Evolutionary conservation across 768 basidiomycete genomes (phyloP), one percentile per base, ranked within the genome.

Genomic region (Leccinum disarticulatum): DNA sequence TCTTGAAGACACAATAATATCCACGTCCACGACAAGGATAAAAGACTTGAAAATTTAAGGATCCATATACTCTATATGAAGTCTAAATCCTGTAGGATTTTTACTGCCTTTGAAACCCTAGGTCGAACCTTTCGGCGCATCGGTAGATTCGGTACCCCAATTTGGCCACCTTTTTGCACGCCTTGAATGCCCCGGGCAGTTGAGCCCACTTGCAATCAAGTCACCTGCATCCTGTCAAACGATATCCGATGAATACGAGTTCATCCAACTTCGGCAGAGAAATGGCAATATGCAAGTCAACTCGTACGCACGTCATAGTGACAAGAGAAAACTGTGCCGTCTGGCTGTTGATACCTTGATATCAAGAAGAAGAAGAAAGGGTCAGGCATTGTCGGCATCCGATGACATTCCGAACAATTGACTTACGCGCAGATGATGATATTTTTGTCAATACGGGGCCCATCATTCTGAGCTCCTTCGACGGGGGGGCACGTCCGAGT

Each of bases 351-450:
- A 19, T 60, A 60, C 9, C 56, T 60, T 33, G 38, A 8, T 33
- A 31, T 46, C 15, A 9, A 30, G 0, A 31, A 11, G 31, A 36
- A 38, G 17, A 13, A 35, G 17, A 6, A 46, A 10, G n/a, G 36
- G 57, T 51, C 19, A 54, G 59, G 13, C 25, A 49, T 35, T 7
- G 36, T 27, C 15, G 1, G 15, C 47, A 13, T 31, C 14, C 10
- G 35, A 15, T 17, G 2, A 19, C 9, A 46, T 35, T 36, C 35
- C 35, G 6, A 14, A 14, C 7, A 11, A 7, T 52, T 6, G 4
- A 49, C 58, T 60, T 11, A 61, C 58, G 6, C 1, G 59, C 60
- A 61, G n/a, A 25, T 35, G 6, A 33, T 1, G 6, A 28, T 31
- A n/a, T 31, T 31, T 31, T 10, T 10, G 31, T 11, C 0, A 5